phyloP scores from a whole-genome alignment of 2,329 filamentous ascomycete species.

The Raffaelea albimanens region DNA sequence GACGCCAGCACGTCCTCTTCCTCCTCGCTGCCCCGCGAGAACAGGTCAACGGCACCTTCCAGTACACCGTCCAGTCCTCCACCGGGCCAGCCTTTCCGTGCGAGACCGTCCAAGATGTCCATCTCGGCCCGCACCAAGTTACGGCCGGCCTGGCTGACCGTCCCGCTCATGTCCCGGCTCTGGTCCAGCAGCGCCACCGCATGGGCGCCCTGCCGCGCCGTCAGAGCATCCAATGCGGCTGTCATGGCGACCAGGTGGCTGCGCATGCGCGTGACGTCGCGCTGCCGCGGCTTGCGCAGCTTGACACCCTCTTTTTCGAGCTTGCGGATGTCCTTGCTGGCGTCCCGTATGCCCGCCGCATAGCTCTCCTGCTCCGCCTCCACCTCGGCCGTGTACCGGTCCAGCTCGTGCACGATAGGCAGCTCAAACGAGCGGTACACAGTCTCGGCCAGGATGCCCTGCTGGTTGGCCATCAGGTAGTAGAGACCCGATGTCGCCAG shows the following conservation, averaged over 20 bases:
- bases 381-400: slow-evolving; percentile 53
- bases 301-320: slow-evolving; percentile 57
- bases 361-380: slow-evolving; percentile 57
- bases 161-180: slow-evolving; percentile 53
- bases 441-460: slow-evolving; percentile 60
- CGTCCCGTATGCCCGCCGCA: slow-evolving; percentile 41
- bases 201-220: slow-evolving; percentile 50
- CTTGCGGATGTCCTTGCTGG: slow-evolving; percentile 50
- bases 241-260: slow-evolving; percentile 56
- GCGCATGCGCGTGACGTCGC: slow-evolving; percentile 53
- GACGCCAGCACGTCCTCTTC: slow-evolving; percentile 5
- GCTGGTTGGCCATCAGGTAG: slow-evolving; percentile 59
- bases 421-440: slow-evolving; percentile 61
- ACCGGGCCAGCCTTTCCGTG: slow-evolving; percentile 58
- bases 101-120: slow-evolving; percentile 59
- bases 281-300: slow-evolving; percentile 43
- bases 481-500: slow-evolving; percentile 55
- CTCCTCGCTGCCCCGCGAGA: slow-evolving; percentile 14
- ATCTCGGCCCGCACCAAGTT: slow-evolving; percentile 59
- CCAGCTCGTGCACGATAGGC: slow-evolving; percentile 58
- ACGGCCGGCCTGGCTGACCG: slow-evolving; percentile 55
- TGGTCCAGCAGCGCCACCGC: slow-evolving; percentile 50
- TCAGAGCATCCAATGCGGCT: slow-evolving; percentile 51
- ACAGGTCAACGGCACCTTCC: slow-evolving; percentile 52
- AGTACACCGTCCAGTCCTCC: slow-evolving; percentile 57